Percentiles rank a stretch among this genome's conserved stretches.
These are phyloP conservation scores for Metschnikowia baotianmanensis DNA, from an alignment of 805 yeast genomes.

Conservation along the genomic window DNA sequence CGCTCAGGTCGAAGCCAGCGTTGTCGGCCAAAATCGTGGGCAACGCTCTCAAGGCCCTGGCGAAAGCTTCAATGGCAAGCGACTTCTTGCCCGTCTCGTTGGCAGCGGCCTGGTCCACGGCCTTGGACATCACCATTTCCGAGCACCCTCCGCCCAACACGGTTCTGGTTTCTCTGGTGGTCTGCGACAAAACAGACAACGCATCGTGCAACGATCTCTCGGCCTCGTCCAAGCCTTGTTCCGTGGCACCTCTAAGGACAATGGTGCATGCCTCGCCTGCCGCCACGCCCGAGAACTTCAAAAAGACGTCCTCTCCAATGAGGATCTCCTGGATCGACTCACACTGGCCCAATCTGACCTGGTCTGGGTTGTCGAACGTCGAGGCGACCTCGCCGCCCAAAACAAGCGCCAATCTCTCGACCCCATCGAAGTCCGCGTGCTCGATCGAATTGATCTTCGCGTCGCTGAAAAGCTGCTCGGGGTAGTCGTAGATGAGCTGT, in stretches of 20 bases:
- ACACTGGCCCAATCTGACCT: conserved; percentile 83
- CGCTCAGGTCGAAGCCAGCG: conserved; percentile 95
- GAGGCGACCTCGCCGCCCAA: conserved; percentile 99
- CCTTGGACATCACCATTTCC: conserved; percentile 89
- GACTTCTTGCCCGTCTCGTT: conserved; percentile 91
- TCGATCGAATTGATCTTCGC: conserved; percentile 86
- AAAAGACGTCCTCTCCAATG: conserved; percentile 88
- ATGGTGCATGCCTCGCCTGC: conserved; percentile 96
- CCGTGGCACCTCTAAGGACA: conserved; percentile 67
- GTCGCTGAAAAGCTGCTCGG: conserved; percentile 92
- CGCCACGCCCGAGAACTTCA: conserved; percentile 92
- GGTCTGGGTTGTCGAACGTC: conserved; percentile 89
- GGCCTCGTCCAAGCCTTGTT: conserved; percentile 47
- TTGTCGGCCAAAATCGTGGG: conserved; percentile 96
- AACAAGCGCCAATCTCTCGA: conserved; percentile 91
- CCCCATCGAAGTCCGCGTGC: conserved; percentile 98
- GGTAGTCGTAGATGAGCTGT: conserved; percentile 96
- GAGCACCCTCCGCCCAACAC: conserved; percentile 95
- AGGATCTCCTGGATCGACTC: conserved; percentile 86
- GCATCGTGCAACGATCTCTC: conserved; percentile 82
- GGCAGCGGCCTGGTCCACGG: conserved; percentile 90
- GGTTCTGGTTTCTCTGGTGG: conserved; percentile 88
- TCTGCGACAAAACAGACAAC: conserved; percentile 89
- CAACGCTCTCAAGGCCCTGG: conserved; percentile 87
- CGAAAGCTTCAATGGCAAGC: conserved; percentile 91